Evolutionary conservation across 257 asterid species (phyloP), one percentile per base, ranked within the genome.

Genomic region (Nemophila menziesii): DNA sequence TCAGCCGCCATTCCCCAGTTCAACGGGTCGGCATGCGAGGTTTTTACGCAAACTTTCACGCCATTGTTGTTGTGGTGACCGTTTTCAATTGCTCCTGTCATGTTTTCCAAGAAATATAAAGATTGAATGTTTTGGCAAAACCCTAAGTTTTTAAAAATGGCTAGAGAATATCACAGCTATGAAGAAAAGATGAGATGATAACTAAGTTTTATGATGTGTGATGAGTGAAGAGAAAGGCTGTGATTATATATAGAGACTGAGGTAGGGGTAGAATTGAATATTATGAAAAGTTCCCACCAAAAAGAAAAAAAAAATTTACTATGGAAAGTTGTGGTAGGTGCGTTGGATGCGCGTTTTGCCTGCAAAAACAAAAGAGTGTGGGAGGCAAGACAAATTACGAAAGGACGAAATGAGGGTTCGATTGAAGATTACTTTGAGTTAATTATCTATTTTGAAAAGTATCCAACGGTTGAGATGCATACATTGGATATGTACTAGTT

Each of bases 1-100:
- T 73, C 95, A 5, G 95, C 93, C 14, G 97, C 97, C 52, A 58
- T 55, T 5, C 43, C 95, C 97, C 97, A 87, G 68, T 82, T 87
- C 54, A 87, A 45, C 2, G 93, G 95, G 38, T 87, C 97, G 20
- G 17, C 0, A n/a, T 43, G 5, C 14, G 33, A 4, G 10, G 6
- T 26, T 19, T 46, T 43, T 53, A 46, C 17, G 56, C 96, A 82
- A 34, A 77, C 69, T 0, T 57, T 66, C 21, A 49, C 11, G 4
- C 17, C 48, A 19, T 64, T 12, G 17, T 74, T 78, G 16, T 58
- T 70, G 9, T 8, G 54, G 9, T 74, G 64, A 3, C 60, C 78
- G 13, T 59, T 72, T 19, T 54, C 75, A 44, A 29, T 33, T 20
- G 9, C 53, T 16, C 54, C 33, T 0, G 67, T 62, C 79, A 61